Evolutionary conservation across 768 basidiomycete species (phyloP), one percentile per base, ranked within the genome.

Genomic region (Lepiota venenata): DNA sequence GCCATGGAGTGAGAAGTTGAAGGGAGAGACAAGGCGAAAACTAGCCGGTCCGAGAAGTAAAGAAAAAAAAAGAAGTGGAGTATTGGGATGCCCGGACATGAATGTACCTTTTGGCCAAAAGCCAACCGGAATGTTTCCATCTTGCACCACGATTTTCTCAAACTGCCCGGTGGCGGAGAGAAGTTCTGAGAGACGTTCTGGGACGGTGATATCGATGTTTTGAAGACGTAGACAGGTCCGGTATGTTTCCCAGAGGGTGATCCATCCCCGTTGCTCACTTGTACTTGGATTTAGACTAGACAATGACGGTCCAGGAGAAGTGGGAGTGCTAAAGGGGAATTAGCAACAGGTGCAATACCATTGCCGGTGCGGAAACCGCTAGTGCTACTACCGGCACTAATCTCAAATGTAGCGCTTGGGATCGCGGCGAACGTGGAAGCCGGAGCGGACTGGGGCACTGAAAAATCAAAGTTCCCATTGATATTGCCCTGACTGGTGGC

Each of bases 101-200:
- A 46, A 55, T 68, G 53, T 55, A 82, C 85, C 84, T 72, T 72
- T 73, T 25, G 83, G 84, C 83, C 83, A 84, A 60, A 83, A 85
- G 14, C 86, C 86, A 45, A 88, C 78, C 25, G 87, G 86, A 54
- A 87, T 75, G 59, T 81, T 77, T 7, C 80, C 84, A 57, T 83
- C 79, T 53, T 76, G 74, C 20, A 75, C 67, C 36, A 77, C 70
- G 47, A 88, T 73, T 45, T 73, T 76, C 56, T 86, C 82, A 59
- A 85, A 87, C n/a, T 66, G 71, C 21, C 71, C 72, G 2, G 80
- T 77, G 5, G 68, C 66, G 15, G 72, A 64, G 15, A 88, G 71
- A 38, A 85, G 67, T 18, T 75, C 71, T 18, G 72, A 66, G 18
- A 88, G 73, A n/a, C 77, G 74, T 35, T 74, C 68, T 36, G 87